Evolutionary conservation across 306 rosid genomes (phyloP).

Genomic region (Prunus campanulata): DNA sequence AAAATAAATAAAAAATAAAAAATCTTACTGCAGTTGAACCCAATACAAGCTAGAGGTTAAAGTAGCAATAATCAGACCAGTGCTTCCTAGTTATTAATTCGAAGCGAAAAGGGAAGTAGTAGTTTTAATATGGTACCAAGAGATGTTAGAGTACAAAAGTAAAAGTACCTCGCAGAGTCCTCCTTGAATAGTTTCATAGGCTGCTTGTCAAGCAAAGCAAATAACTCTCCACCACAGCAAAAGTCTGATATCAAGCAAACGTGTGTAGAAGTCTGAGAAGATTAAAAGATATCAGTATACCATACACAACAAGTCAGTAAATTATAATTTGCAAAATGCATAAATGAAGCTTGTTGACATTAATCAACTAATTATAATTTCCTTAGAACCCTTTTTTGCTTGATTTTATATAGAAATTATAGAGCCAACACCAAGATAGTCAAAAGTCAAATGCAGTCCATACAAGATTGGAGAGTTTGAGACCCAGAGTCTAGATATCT

Average conservation of each 20-base stretch:
- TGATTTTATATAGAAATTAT: neutral
- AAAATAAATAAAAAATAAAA: no score
- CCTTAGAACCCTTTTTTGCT: neutral
- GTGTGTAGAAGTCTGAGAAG: slow-evolving; percentile 77
- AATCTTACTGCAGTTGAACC: neutral
- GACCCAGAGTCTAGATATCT: neutral
- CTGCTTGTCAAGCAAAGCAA: slow-evolving; percentile 88
- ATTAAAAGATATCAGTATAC: slow-evolving; percentile 30
- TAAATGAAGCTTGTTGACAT: neutral
- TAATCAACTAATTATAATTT: neutral
- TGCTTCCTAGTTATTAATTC: neutral
- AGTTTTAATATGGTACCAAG: neutral
- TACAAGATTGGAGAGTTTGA: neutral
- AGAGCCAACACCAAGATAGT: neutral
- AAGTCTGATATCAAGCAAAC: slow-evolving; percentile 94
- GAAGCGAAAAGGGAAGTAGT: slow-evolving; percentile 1
- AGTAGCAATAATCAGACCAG: neutral
- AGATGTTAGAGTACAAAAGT: neutral
- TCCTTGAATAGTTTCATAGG: slow-evolving; percentile 85
- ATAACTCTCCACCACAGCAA: slow-evolving; percentile 86
- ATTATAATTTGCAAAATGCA: neutral
- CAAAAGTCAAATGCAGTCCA: neutral
- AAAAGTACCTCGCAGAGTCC: slow-evolving; percentile 80
- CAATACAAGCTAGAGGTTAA: neutral
- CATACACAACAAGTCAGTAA: neutral